phyloP scores from a whole-genome alignment of 108 stramenopile species.

The Tribonema minus region DNA sequence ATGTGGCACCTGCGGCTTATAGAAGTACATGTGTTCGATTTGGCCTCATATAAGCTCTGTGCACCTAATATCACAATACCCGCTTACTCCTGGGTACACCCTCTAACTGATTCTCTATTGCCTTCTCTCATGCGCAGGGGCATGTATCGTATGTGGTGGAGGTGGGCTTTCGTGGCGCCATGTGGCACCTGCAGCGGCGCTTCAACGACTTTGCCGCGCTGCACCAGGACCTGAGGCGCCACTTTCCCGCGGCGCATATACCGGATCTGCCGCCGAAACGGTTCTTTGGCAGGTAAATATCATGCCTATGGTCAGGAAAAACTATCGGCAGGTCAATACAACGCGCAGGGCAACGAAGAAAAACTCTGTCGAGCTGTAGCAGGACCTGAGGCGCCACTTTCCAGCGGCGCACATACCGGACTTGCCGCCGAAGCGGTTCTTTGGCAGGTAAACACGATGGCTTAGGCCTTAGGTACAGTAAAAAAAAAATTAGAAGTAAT shows the following conservation, averaged over 20 bases:
- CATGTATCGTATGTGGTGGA: neutral
- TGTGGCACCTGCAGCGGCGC: conserved; percentile 28
- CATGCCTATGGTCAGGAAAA: no score
- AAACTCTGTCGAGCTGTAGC: conserved; percentile 17
- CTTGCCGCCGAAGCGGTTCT: conserved; percentile 13
- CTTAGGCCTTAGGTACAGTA: no score
- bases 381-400: conserved; percentile 12
- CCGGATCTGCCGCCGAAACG: neutral
- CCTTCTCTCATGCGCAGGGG: neutral
- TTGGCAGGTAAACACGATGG: conserved; percentile 5
- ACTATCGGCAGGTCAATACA: no score
- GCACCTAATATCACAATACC: no score
- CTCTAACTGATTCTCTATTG: neutral
- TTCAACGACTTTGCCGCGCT: conserved; percentile 37
- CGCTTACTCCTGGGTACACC: no score
- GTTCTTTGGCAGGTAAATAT: conserved; percentile 17
- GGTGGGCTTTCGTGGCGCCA: conserved; percentile 18
- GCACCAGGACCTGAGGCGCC: conserved; percentile 8
- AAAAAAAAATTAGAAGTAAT: no score
- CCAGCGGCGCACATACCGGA: neutral
- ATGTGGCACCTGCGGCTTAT: no score
- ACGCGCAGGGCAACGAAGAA: no score
- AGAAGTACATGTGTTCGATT: no score
- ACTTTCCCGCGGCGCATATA: conserved; percentile 6
- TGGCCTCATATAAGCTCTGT: no score